Evolutionary conservation across 495 filamentous ascomycete species (phyloP).

Genomic region (Parmelia sp.): DNA sequence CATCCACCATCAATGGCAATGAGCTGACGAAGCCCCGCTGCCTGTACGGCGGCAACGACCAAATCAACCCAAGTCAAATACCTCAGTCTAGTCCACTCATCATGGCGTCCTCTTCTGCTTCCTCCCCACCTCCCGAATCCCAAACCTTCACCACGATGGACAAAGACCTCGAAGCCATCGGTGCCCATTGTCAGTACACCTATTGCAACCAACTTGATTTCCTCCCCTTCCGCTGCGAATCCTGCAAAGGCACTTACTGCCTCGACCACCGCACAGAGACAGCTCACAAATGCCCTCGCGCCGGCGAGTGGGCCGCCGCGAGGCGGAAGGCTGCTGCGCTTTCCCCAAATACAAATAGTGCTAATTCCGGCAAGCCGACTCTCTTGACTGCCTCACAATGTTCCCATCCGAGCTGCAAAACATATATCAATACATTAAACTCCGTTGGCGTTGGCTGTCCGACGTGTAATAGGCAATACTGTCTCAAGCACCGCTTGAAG

Average conservation of each 20-base stretch:
- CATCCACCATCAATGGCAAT: slow-evolving; percentile 10
- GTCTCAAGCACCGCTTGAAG: slow-evolving; percentile 78
- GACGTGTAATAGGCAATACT: slow-evolving; percentile 79
- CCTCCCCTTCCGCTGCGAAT: slow-evolving; percentile 90
- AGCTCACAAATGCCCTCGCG: slow-evolving; percentile 71
- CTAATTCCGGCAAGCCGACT: slow-evolving; percentile 41
- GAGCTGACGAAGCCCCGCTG: slow-evolving; percentile 22
- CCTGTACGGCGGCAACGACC: slow-evolving; percentile 17
- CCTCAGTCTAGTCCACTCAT: not conserved
- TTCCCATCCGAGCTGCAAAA: slow-evolving; percentile 71
- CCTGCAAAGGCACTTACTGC: slow-evolving; percentile 79
- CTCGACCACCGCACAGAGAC: slow-evolving; percentile 90
- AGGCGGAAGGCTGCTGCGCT: slow-evolving; percentile 16
- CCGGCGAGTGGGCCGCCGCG: slow-evolving; percentile 71
- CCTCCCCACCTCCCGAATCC: slow-evolving; percentile 14
- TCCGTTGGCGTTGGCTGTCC: slow-evolving; percentile 75
- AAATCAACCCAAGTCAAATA: not conserved
- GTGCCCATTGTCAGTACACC: slow-evolving; percentile 81
- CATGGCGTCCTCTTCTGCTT: slow-evolving; percentile 24
- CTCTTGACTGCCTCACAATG: slow-evolving; percentile 65
- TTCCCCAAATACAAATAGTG: slow-evolving; percentile 11
- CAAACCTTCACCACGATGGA: slow-evolving; percentile 53
- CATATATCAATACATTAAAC: slow-evolving; percentile 70
- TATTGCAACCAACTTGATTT: slow-evolving; percentile 96
- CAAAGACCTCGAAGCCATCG: slow-evolving; percentile 73